These are phyloP conservation scores for Sugiyamaella mastotermitis DNA, from an alignment of 805 yeast genomes.

Conservation along the genomic window DNA sequence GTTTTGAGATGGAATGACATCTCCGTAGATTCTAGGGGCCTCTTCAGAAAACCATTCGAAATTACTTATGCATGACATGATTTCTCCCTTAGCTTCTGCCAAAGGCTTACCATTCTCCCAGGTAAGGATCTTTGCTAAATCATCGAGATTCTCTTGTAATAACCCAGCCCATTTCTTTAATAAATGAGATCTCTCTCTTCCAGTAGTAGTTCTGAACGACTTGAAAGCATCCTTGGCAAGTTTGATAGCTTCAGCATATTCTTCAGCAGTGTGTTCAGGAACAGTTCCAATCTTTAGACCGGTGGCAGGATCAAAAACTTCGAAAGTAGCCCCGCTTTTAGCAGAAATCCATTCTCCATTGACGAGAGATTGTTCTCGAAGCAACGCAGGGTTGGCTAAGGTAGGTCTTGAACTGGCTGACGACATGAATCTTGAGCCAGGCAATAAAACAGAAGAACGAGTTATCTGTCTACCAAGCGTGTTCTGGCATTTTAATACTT, in stretches of 20 bases:
- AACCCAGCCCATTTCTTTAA: slow-evolving; percentile 48
- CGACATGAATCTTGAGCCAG: slow-evolving; percentile 5
- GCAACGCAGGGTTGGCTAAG: slow-evolving; percentile 18
- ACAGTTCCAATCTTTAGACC: slow-evolving; percentile 47
- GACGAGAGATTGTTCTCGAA: slow-evolving; percentile 31
- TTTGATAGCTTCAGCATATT: slow-evolving; percentile 47
- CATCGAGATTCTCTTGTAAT: slow-evolving; percentile 53
- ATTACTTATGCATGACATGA: slow-evolving; percentile 61
- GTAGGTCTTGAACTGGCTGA: slow-evolving; percentile 6
- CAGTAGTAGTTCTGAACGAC: slow-evolving; percentile 46
- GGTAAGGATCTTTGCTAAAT: slow-evolving; percentile 57
- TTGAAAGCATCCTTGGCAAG: slow-evolving; percentile 50
- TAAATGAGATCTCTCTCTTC: slow-evolving; percentile 49
- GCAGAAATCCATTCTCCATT: slow-evolving; percentile 69
- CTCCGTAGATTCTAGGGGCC: slow-evolving; percentile 69
- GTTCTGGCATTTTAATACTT: no score
- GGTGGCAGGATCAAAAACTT: slow-evolving; percentile 73
- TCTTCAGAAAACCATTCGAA: slow-evolving; percentile 83
- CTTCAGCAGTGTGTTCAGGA: slow-evolving; percentile 49
- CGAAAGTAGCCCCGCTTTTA: slow-evolving; percentile 42
- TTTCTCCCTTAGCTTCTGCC: slow-evolving; percentile 68
- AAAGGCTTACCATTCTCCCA: slow-evolving; percentile 72
- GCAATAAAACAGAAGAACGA: neutral
- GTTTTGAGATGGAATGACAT: slow-evolving; percentile 50
- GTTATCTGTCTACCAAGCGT: no score